Base-by-base conservation (phyloP, 352 stramenopile genomes). In the Globisporangium canariense region DNA sequence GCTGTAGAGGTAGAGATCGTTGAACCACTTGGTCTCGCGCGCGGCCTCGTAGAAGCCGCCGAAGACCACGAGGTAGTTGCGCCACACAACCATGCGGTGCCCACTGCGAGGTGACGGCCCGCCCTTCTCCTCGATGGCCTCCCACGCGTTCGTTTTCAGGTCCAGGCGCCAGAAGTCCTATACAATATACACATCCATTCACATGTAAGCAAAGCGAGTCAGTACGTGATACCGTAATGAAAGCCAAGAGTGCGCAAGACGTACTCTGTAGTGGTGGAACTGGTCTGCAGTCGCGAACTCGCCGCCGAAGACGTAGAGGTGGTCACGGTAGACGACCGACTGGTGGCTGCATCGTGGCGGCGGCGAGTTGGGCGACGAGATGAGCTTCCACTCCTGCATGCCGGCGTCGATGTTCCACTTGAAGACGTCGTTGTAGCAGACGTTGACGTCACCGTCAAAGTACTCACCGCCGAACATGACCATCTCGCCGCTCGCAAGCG, bases 391-490 rank as follows among this genome's bases (percentile, higher is more conserved):
- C 59, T 80, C 67, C 14, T 38, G 62, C 18, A 70, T 50, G 16
- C 69, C 66, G 43, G 86, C 86, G 67, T 97, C 90, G 22, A 97
- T 50, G 78, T 96, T 96, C 90, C 90, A 98, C 66, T 93, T 86
- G 62, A 96, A 97, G 8, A 99, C 79, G 61, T 99, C 96, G 69
- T 99, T 98, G 76, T 95, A 98, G 67, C 97, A 97, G 36, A 92
- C 81, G 64, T 98, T 99, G 72, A 97, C 86, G 62, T 98, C 89
- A 46, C 97, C 97, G 73, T 99, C 93, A 73, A 97, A 99, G 76
- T 97, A 99, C 78, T 99, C 97, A 53, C 97, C 97, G 41, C 97
- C 97, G 74, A 99, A 99, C 47, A 98, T 75, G 58, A 97, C 67
- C 71, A 98, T 86, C 55, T 95, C 86, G 53, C 89, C 88, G 7